Evolutionary conservation across 2,329 filamentous ascomycete genomes (phyloP).

Genomic region (Cyclaneusma minus): DNA sequence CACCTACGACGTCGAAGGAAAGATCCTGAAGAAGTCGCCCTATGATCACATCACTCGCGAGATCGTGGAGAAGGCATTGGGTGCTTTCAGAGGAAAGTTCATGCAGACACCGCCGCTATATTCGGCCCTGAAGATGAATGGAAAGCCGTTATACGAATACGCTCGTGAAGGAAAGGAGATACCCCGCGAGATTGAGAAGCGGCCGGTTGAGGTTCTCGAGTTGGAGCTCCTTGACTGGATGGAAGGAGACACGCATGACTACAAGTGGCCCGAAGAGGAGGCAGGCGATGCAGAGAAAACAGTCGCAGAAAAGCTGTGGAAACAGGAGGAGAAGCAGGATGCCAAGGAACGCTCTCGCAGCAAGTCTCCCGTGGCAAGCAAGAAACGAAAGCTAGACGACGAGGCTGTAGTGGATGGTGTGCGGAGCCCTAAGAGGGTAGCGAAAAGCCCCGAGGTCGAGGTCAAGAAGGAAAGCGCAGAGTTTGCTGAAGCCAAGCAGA

Average conservation of each 20-base stretch:
- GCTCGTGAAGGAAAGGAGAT: constrained; percentile 78
- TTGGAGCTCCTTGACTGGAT: constrained; percentile 75
- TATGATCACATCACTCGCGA: constrained; percentile 73
- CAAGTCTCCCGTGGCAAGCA: neutral
- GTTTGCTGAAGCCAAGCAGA: constrained; percentile 16
- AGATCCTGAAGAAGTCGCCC: constrained; percentile 57
- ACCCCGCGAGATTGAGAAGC: constrained; percentile 67
- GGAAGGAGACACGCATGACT: constrained; percentile 66
- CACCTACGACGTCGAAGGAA: constrained; percentile 77
- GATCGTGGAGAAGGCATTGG: constrained; percentile 61
- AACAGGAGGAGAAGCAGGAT: constrained; percentile 40
- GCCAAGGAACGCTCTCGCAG: constrained; percentile 31
- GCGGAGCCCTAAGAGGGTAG: constrained; percentile 21
- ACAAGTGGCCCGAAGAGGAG: constrained; percentile 67
- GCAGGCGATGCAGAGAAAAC: constrained; percentile 60
- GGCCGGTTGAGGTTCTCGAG: constrained; percentile 63
- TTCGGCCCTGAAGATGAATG: constrained; percentile 82
- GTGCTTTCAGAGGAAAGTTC: constrained; percentile 63
- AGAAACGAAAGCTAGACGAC: constrained; percentile 1
- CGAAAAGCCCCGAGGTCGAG: too few species aligned
- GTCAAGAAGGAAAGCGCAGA: constrained; percentile 22
- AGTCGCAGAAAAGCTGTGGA: constrained; percentile 58
- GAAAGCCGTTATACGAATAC: constrained; percentile 92
- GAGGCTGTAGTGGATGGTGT: constrained; percentile 2
- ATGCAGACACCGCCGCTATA: constrained; percentile 87